Base-by-base conservation (phyloP, 345 rosid genomes). In the Litchi chinensis region DNA sequence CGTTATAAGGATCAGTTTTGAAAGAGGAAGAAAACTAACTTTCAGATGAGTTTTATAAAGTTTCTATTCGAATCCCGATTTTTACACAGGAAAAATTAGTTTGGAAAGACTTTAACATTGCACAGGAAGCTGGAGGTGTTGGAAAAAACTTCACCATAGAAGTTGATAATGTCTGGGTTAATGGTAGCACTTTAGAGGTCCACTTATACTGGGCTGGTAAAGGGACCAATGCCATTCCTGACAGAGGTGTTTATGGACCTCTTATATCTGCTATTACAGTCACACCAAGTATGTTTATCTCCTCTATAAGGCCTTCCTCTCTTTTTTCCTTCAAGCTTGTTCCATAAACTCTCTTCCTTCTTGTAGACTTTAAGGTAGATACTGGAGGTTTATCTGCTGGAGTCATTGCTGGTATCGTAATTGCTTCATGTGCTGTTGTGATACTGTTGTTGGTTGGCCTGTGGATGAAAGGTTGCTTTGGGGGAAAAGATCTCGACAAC, bases 261-360 rank as follows among this genome's bases (percentile, higher is more conserved):
- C 95, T 95, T 68, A 89, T 95, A 79, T 91, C 95, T 10, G 99
- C 91, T 62, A 90, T 90, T 73, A 79, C 91, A 13, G 81, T 95
- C 60, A 90, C 93, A 67, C 1, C 37, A 32, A 32, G 37, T 32
- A 32, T 32, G 37, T 32, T 32, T 32, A 32, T 32, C 37, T 32
- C 3, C 37, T 32, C 37, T 32, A 32, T 32, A 32, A 32, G 37
- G 37, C 93, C 95, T 32, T 32, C 37, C 37, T 32, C 37, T 32
- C 2, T 32, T 32, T 3, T 32, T 32, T 32, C 2, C 37, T 32
- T 32, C 37, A 32, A 32, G 37, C 37, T 32, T 32, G 37, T 2
- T 32, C 37, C 37, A 32, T 32, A 32, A 32, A 1, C 3, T 32
- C 4, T 32, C 37, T 32, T 32, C 37, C 37, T 32, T 32, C 37